Evolutionary conservation across 495 filamentous ascomycete species (phyloP).

Genomic region (Aspergillus carlsbadensis): DNA sequence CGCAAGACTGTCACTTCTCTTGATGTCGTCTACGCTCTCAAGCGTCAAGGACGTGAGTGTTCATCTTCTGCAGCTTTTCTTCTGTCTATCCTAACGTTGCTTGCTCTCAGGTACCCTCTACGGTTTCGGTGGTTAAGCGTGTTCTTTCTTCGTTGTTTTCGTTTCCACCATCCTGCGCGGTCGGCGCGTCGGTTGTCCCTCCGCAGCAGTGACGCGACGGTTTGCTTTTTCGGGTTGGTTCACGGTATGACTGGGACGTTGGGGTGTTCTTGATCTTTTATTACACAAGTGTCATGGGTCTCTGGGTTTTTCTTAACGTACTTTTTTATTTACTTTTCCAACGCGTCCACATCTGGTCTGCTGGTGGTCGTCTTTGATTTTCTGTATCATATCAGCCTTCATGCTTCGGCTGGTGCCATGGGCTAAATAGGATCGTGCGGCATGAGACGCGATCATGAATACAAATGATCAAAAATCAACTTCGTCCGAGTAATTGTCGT

Average conservation of each 20-base stretch:
- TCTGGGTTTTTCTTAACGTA: conserved; percentile 48
- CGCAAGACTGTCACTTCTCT: conserved; percentile 98
- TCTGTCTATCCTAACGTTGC: conserved; percentile 29
- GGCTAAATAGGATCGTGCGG: conserved; percentile 32
- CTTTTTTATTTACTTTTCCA: conserved; percentile 38
- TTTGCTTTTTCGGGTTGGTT: conserved; percentile 47
- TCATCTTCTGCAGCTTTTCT: not conserved
- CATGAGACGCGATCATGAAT: conserved; percentile 40
- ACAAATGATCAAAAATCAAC: conserved; percentile 34
- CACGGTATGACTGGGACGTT: conserved; percentile 53
- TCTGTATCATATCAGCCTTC: conserved; percentile 51
- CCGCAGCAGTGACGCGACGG: conserved; percentile 35
- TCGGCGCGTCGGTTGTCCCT: conserved; percentile 36
- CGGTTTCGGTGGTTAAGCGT: conserved; percentile 95
- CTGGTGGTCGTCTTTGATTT: conserved; percentile 46
- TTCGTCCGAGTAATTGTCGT: not conserved
- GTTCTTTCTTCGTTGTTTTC: conserved; percentile 32
- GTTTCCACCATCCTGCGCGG: conserved; percentile 34
- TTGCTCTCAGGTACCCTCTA: conserved; percentile 68
- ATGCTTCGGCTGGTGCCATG: conserved; percentile 44
- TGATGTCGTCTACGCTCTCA: conserved; percentile 96
- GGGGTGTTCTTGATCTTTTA: conserved; percentile 52
- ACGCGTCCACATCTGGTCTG: conserved; percentile 45
- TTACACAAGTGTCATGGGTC: conserved; percentile 48
- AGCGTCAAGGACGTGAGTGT: conserved; percentile 83